Evolutionary conservation across 768 basidiomycete species (phyloP).

Genomic region (Lactarius tabidus): DNA sequence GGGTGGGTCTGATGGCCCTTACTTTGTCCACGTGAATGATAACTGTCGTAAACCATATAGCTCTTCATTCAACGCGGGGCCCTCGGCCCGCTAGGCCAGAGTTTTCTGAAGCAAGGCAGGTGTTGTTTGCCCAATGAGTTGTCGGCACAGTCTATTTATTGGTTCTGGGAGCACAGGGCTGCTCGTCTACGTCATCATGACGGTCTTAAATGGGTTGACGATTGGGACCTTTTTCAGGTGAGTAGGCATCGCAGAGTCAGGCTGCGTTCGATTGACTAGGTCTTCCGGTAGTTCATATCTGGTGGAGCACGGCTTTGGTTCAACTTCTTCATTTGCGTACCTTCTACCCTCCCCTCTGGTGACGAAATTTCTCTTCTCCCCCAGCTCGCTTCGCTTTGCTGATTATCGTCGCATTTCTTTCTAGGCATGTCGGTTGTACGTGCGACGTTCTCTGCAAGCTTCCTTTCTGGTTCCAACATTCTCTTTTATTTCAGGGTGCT

Average conservation of each 20-base stretch:
- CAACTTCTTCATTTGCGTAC: slow-evolving; percentile 20
- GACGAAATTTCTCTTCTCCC: background rate
- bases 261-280: background rate
- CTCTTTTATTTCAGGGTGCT: slow-evolving; percentile 20
- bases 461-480: background rate
- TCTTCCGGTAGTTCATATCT: slow-evolving; percentile 1
- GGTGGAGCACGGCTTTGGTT: slow-evolving; percentile 5
- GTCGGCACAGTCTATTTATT: background rate
- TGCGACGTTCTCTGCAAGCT: background rate
- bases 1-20: background rate
- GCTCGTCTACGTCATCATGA: slow-evolving; percentile 21
- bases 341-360: slow-evolving; percentile 21
- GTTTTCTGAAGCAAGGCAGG: slow-evolving; percentile 23
- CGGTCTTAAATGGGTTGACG: slow-evolving; percentile 18
- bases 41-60: background rate
- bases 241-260: background rate
- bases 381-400: too few relatives aligned
- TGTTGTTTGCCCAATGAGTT: background rate
- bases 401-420: background rate
- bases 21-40: background rate
- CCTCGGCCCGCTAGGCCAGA: slow-evolving; percentile 13
- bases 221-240: slow-evolving; percentile 19
- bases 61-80: slow-evolving; percentile 17
- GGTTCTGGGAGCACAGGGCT: slow-evolving; percentile 12
- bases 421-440: slow-evolving; percentile 21